Evolutionary conservation across 2,329 filamentous ascomycete genomes (phyloP).

Genomic region (Aspergillus novoparasiticus): DNA sequence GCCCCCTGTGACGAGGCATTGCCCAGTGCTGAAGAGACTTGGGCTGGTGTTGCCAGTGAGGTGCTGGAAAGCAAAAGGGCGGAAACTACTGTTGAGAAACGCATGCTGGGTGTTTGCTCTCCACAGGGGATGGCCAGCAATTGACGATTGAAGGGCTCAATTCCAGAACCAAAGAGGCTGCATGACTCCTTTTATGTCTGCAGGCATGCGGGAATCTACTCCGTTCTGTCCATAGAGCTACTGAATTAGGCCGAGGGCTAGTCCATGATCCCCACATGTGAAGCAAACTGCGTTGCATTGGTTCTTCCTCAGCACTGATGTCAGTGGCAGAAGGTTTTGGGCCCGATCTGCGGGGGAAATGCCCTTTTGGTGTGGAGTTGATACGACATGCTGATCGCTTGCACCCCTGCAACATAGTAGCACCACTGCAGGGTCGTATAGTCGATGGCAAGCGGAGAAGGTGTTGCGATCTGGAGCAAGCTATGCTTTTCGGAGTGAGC

Average conservation of each 20-base stretch:
- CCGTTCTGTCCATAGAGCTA: slow-evolving; percentile 12
- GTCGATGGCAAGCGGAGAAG: slow-evolving; percentile 8
- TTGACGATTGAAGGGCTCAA: slow-evolving; percentile 16
- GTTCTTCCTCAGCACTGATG: slow-evolving; percentile 9
- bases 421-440: slow-evolving; percentile 8
- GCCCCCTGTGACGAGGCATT: slow-evolving; percentile 16
- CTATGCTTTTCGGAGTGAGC: slow-evolving; percentile 12
- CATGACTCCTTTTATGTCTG: slow-evolving; percentile 22
- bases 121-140: slow-evolving; percentile 20
- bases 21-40: slow-evolving; percentile 18
- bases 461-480: slow-evolving; percentile 14
- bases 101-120: slow-evolving; percentile 22
- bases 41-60: slow-evolving; percentile 24
- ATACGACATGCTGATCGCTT: slow-evolving; percentile 14
- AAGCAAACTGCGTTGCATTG: slow-evolving; percentile 17
- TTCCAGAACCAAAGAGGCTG: slow-evolving; percentile 12
- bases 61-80: slow-evolving; percentile 26
- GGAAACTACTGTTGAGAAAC: slow-evolving; percentile 25
- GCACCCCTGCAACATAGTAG: neutral
- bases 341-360: slow-evolving; percentile 14
- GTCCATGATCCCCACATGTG: slow-evolving; percentile 21
- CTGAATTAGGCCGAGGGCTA: slow-evolving; percentile 18
- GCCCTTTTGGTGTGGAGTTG: slow-evolving; percentile 14
- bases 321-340: slow-evolving; percentile 10
- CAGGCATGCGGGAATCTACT: slow-evolving; percentile 11